Evolutionary conservation across 106 monocot species (phyloP).

Genomic region (Allium fistulosum): DNA sequence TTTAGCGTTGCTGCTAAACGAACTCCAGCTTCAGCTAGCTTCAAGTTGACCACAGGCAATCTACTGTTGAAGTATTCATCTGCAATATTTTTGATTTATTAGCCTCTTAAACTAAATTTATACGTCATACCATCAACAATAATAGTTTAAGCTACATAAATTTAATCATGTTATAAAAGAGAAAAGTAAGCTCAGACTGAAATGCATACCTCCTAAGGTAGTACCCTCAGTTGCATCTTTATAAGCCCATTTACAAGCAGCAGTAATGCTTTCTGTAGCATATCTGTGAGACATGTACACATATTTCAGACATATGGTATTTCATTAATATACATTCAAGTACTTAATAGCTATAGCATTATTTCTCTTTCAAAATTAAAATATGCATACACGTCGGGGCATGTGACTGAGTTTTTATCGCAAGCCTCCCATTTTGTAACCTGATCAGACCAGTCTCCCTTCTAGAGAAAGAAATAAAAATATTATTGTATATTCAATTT

Average conservation of each 20-base stretch:
- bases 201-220: constrained; percentile 19
- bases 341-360: no score
- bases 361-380: not conserved
- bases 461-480: not conserved
- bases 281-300: constrained; percentile 13
- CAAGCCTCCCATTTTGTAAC: constrained; percentile 26
- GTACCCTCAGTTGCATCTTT: constrained; percentile 26
- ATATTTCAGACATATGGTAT: no score
- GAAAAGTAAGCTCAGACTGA: not conserved
- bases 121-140: no score
- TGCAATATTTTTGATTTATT: constrained; percentile 11
- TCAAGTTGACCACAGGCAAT: constrained; percentile 33
- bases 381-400: constrained; percentile 26
- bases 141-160: not conserved
- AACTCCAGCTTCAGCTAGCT: constrained; percentile 38
- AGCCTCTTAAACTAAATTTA: no score
- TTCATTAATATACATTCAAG: no score
- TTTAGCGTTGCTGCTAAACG: constrained; percentile 51
- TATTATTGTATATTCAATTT: not conserved
- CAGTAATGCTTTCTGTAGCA: constrained; percentile 47
- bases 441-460: constrained; percentile 25
- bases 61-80: constrained; percentile 43
- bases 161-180: not conserved
- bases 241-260: constrained; percentile 46
- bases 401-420: constrained; percentile 9